Evolutionary conservation across 2,329 filamentous ascomycete genomes (phyloP).

Genomic region (Eutypa lata): DNA sequence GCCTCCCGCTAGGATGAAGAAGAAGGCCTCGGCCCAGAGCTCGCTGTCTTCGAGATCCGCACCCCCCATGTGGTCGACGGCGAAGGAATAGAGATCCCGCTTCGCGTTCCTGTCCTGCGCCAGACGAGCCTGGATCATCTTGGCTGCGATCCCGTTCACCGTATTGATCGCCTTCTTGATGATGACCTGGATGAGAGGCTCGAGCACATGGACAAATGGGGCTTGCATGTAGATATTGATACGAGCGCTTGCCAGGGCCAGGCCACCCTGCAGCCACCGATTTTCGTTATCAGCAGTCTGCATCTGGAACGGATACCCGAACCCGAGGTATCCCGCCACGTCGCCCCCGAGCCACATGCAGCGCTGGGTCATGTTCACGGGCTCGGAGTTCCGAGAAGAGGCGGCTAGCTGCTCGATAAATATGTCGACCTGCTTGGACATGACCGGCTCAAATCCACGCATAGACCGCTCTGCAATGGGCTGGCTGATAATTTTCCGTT

Average conservation of each 20-base stretch:
- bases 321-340: conserved; percentile 9
- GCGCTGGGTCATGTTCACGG: conserved; percentile 11
- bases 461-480: conserved; percentile 3
- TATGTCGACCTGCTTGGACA: conserved; percentile 13
- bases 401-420: conserved; percentile 4
- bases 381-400: neutral
- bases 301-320: too few species aligned
- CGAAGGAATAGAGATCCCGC: conserved; percentile 1
- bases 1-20: conserved; percentile 1
- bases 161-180: neutral
- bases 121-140: conserved; percentile 1
- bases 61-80: neutral
- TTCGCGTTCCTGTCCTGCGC: neutral
- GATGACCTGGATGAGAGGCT: neutral
- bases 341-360: conserved; percentile 9
- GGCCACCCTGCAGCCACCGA: too few species aligned
- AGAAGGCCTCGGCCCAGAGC: conserved; percentile 1
- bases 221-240: conserved; percentile 2
- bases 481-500: conserved; percentile 4
- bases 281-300: too few species aligned
- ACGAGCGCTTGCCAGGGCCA: neutral
- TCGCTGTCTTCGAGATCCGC: neutral
- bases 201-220: neutral
- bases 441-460: neutral
- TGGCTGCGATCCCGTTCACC: neutral